These are phyloP conservation scores for Proliferodiscus dingleyae DNA, from an alignment of 2,329 filamentous ascomycete genomes.

Conservation along the genomic window DNA sequence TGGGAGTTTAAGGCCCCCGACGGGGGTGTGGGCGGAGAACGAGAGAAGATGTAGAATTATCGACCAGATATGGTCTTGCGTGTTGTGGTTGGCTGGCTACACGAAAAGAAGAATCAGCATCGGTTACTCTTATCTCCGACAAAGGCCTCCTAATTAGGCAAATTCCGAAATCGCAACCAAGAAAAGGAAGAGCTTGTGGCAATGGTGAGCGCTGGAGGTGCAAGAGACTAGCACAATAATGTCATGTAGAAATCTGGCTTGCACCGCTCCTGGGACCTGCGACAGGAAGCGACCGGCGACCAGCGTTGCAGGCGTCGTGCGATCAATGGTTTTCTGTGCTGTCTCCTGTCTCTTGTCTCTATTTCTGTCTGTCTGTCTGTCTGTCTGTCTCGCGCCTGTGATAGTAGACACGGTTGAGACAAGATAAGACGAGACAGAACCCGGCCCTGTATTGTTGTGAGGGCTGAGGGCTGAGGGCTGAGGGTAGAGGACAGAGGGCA, in stretches of 20 bases:
- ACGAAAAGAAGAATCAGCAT: slow-evolving; percentile 28
- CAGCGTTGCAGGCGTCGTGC: too few species aligned
- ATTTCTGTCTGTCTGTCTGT: too few species aligned
- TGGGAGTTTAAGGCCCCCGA: background rate
- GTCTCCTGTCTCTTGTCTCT: background rate
- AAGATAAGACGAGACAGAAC: too few species aligned
- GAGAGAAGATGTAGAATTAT: background rate
- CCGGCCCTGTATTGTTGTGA: too few species aligned
- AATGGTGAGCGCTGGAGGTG: too few species aligned
- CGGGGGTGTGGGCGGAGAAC: background rate
- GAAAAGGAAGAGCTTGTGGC: background rate
- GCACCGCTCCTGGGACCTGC: background rate
- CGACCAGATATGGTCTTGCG: slow-evolving; percentile 1
- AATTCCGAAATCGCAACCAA: background rate
- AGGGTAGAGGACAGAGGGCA: too few species aligned
- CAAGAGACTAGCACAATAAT: background rate
- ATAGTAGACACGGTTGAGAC: too few species aligned
- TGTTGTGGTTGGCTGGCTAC: slow-evolving; percentile 23
- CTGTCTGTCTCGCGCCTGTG: too few species aligned
- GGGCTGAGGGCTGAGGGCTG: too few species aligned
- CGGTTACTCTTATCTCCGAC: background rate
- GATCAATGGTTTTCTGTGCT: too few species aligned
- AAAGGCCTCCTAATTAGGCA: background rate
- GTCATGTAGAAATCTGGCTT: background rate
- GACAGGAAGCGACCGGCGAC: too few species aligned